Evolutionary conservation across 306 rosid genomes (phyloP), one percentile per base, ranked within the genome.

Genomic region (Casuarina equisetifolia): DNA sequence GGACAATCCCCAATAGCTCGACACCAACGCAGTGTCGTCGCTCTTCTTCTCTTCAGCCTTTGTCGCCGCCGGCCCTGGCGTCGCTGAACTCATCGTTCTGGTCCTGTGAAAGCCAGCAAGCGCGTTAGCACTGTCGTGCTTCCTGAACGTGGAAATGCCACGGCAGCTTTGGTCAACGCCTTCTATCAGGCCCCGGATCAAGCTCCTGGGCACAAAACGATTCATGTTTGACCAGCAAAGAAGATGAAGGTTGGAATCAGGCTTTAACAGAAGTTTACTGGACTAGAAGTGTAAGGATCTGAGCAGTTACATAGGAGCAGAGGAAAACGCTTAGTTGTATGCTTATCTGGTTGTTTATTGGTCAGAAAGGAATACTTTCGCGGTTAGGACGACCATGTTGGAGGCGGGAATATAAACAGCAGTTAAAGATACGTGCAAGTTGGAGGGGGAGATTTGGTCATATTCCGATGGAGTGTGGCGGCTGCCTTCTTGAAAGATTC

Each of bases 1-100:
- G 63, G 85, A 67, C 77, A 90, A 82, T 35, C 97, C 97, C 97
- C 97, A 92, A 74, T 92, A 92, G 75, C 89, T 81, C 42, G 92
- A 75, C 76, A 58, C 78, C 32, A 80, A 75, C 55, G 69, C 45
- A 63, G 78, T 81, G 1, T 67, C 75, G 0, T 75, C 50, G 19
- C 19, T 78, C 77, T 80, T 88, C 78, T 55, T 77, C 5, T 9
- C 66, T 74, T 75, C 75, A 20, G 73, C 9, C 32, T 25, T 25
- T 25, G 32, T 25, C 46, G n/a, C 50, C 86, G 67, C 52, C 72
- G 67, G 36, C 2, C 38, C 49, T 16, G 90, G 62, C 7, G 88
- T 81, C 78, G 82, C 74, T 85, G 78, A 82, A 80, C 57, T 80
- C 70, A 84, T 67, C 84, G 76, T 77, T 78, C 90, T 82, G 83